Conservation (phyloP, 139 green algal species). For the Volvox africanus region DNA sequence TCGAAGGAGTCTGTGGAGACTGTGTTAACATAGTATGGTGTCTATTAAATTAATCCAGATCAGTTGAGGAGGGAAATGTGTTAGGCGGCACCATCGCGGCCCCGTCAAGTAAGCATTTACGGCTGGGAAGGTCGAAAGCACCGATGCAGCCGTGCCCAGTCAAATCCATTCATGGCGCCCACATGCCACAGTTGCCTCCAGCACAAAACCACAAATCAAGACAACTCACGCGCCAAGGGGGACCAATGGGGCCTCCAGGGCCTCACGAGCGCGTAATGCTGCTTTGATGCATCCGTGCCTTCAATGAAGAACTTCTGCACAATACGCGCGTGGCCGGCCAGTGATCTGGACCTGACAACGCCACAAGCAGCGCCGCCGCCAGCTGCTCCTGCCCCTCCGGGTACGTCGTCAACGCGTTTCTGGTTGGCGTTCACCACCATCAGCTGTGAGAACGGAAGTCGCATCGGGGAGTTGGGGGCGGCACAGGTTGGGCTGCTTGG, state of each 20-base stretch:
- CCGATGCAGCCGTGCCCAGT: no score
- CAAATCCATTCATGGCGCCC: no score
- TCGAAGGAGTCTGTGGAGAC: no score
- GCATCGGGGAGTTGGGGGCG: no score
- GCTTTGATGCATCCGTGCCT: constrained; percentile 5
- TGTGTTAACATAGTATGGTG: no score
- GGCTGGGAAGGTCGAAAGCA: no score
- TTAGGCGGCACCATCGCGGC: no score
- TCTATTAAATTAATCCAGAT: no score
- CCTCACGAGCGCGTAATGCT: constrained; percentile 8
- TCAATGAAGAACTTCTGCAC: constrained; percentile 10
- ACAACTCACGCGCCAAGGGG: constrained; percentile 7
- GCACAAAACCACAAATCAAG: not conserved
- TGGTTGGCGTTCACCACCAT: not conserved
- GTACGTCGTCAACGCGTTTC: not conserved
- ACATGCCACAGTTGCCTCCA: not conserved
- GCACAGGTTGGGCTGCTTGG: no score
- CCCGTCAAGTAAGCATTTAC: no score
- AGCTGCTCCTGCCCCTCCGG: not conserved
- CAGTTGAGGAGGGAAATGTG: no score
- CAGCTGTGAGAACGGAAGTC: not conserved
- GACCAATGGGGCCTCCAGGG: constrained; percentile 33
- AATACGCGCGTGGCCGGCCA: not conserved
- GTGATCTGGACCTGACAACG: not conserved
- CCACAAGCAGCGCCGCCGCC: not conserved